These are phyloP conservation scores for Lepidium sativum DNA, from an alignment of 345 rosid genomes.

Conservation along the genomic window DNA sequence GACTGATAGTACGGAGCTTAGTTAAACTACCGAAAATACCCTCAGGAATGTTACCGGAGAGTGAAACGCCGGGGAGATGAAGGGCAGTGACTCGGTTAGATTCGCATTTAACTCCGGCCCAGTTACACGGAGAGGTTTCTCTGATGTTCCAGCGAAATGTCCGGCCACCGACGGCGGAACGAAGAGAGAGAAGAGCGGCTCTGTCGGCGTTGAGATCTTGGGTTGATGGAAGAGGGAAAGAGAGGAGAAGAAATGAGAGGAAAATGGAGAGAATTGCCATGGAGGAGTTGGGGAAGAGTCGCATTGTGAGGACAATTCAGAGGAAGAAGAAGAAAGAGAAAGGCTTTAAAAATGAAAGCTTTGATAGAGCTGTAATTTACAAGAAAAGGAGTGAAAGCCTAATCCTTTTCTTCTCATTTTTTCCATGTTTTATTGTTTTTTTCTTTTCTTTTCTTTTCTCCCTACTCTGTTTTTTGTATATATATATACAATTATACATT, in stretches of 20 bases:
- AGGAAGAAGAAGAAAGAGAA: slow-evolving; percentile 1
- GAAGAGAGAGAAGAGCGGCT: slow-evolving; percentile 23
- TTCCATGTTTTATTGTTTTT: background rate
- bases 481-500: background rate
- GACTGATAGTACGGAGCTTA: slow-evolving; percentile 57
- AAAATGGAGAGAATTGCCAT: slow-evolving; percentile 22
- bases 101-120: slow-evolving; percentile 30
- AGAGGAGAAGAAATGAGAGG: slow-evolving; percentile 6
- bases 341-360: background rate
- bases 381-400: slow-evolving; percentile 11
- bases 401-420: slow-evolving; percentile 13
- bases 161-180: slow-evolving; percentile 24
- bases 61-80: slow-evolving; percentile 70
- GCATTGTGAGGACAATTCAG: slow-evolving; percentile 10
- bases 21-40: slow-evolving; percentile 69
- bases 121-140: slow-evolving; percentile 18
- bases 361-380: background rate
- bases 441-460: background rate
- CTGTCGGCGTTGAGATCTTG: slow-evolving; percentile 29
- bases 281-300: background rate
- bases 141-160: slow-evolving; percentile 21
- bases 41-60: slow-evolving; percentile 48
- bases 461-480: background rate
- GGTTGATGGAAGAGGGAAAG: slow-evolving; percentile 16
- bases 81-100: slow-evolving; percentile 31